A percentile compares a stretch with the other conserved stretches of the same genome.
Conservation (phyloP, 169 alveolate species). For the Babesia bovis region DNA sequence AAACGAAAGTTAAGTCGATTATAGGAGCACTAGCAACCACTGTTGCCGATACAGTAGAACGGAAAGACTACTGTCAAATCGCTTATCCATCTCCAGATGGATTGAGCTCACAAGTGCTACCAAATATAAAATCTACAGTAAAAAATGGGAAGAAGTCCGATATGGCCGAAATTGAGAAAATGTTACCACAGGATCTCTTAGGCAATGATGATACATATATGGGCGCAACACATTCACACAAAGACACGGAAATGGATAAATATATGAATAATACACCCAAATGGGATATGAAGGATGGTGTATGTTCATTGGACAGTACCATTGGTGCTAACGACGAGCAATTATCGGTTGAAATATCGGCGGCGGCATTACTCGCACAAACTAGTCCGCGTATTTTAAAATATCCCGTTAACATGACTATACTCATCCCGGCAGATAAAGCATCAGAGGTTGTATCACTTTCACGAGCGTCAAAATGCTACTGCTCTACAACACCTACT, state of each 20-base stretch:
- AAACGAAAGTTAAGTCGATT: constrained; percentile 46
- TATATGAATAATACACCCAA: neutral
- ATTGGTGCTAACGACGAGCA: neutral
- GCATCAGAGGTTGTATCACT: constrained; percentile 6
- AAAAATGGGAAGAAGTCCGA: neutral
- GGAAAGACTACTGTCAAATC: constrained; percentile 55
- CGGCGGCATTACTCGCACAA: constrained; percentile 8
- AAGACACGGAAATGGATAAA: constrained; percentile 7
- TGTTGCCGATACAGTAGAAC: constrained; percentile 46
- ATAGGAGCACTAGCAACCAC: constrained; percentile 50
- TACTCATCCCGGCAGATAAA: constrained; percentile 10
- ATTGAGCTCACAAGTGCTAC: constrained; percentile 3
- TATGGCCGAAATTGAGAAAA: neutral
- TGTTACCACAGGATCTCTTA: neutral
- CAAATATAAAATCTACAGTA: neutral
- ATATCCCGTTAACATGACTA: constrained; percentile 16
- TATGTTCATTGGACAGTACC: neutral
- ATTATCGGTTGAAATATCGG: neutral
- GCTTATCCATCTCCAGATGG: constrained; percentile 50
- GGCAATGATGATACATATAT: neutral
- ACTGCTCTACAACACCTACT: constrained; percentile 25
- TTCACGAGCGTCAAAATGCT: constrained; percentile 19
- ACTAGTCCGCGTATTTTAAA: neutral
- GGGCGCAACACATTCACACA: neutral
- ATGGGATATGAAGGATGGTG: neutral